phyloP scores from a whole-genome alignment of 2,329 filamentous ascomycete species.

The Talaromyces sp. region DNA sequence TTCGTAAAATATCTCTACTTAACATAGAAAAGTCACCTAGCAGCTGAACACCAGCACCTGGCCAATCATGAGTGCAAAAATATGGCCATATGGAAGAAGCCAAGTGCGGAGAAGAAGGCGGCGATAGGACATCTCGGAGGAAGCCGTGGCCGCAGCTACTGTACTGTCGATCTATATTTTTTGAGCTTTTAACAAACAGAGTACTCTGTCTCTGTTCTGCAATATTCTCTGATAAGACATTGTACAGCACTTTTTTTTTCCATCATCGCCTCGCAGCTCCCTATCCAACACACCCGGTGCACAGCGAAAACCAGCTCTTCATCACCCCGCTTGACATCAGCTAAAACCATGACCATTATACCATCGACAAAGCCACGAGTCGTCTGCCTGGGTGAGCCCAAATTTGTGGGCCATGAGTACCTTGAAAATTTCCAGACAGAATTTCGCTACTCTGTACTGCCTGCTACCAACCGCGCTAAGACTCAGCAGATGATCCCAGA shows the following conservation, averaged over 20 bases:
- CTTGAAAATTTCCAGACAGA: conserved; percentile 38
- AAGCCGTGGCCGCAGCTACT: background rate
- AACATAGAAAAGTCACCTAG: background rate
- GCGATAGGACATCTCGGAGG: background rate
- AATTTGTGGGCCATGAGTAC: conserved; percentile 40
- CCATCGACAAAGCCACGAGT: conserved; percentile 38
- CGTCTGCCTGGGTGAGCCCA: conserved; percentile 42
- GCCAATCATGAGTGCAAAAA: background rate
- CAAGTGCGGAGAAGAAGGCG: background rate
- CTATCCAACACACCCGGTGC: background rate
- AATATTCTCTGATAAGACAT: background rate
- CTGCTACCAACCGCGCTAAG: conserved; percentile 37
- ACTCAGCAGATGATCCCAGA: conserved; percentile 37
- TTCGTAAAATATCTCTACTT: background rate
- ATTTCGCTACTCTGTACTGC: conserved; percentile 42
- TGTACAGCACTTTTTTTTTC: background rate
- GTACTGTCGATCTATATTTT: background rate
- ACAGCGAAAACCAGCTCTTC: background rate
- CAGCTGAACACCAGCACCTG: background rate
- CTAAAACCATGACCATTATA: conserved; percentile 10
- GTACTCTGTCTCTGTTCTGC: background rate
- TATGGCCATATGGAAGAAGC: background rate
- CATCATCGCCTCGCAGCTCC: background rate
- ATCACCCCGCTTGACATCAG: background rate
- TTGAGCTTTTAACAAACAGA: background rate